Evolutionary conservation across 2,329 filamentous ascomycete genomes (phyloP).

Genomic region (Ustulina deusta): DNA sequence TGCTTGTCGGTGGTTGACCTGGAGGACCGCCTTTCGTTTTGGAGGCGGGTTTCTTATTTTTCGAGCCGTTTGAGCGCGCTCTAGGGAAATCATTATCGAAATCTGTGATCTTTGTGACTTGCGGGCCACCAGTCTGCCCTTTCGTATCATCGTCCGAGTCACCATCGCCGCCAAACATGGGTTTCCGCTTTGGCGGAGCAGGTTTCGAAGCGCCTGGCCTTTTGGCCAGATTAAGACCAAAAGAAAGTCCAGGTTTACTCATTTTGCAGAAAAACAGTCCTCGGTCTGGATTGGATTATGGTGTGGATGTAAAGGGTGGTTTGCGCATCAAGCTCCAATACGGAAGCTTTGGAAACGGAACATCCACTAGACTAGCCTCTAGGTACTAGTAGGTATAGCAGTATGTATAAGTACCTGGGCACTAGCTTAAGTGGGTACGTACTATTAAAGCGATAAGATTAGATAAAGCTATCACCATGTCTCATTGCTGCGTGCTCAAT

Average conservation of each 20-base stretch:
- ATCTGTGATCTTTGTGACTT: conserved; percentile 70
- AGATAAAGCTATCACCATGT: conserved; percentile 28
- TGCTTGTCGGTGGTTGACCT: conserved; percentile 58
- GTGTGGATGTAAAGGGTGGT: not conserved
- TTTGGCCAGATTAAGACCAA: conserved; percentile 71
- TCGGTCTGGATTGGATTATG: not conserved
- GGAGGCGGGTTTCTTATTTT: conserved; percentile 49
- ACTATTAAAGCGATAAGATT: conserved; percentile 23
- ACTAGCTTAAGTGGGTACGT: not conserved
- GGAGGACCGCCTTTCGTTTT: conserved; percentile 51
- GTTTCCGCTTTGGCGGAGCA: conserved; percentile 63
- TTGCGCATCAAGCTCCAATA: conserved; percentile 10
- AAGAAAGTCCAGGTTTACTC: conserved; percentile 58
- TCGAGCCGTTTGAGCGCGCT: conserved; percentile 43
- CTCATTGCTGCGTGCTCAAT: conserved; percentile 22
- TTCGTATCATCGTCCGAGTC: conserved; percentile 66
- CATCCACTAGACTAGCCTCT: no score
- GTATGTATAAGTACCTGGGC: not conserved
- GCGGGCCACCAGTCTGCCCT: conserved; percentile 50
- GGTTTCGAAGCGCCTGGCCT: conserved; percentile 66
- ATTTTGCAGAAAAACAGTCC: conserved; percentile 38
- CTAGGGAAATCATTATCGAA: conserved; percentile 60
- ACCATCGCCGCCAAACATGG: conserved; percentile 68
- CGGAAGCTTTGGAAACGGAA: not conserved
- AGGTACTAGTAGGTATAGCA: no score